A percentile compares a stretch with the other conserved stretches of the same genome.
phyloP scores from a whole-genome alignment of 2,329 filamentous ascomycete genomes.

The Lizonia empirigonia region DNA sequence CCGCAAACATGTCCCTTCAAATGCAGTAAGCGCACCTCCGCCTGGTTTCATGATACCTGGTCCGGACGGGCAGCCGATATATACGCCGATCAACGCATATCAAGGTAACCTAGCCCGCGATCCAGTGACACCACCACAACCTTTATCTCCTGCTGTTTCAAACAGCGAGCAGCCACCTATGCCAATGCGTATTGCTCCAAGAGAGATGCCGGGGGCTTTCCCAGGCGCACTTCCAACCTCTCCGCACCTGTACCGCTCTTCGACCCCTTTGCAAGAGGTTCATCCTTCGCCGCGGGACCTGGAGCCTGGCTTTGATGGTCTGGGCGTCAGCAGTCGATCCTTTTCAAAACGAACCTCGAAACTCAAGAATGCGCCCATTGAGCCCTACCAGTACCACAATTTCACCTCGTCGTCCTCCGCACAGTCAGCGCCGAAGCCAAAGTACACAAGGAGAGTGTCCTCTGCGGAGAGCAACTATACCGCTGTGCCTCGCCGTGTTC shows the following conservation, averaged over 20 bases:
- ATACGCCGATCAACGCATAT: slow-evolving; percentile 52
- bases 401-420: slow-evolving; percentile 35
- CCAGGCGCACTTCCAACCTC: slow-evolving; percentile 46
- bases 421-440: slow-evolving; percentile 34
- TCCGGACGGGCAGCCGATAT: slow-evolving; percentile 55
- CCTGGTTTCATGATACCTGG: slow-evolving; percentile 57
- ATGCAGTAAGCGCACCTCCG: slow-evolving; percentile 28
- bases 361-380: slow-evolving; percentile 39
- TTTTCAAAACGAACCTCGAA: slow-evolving; percentile 31
- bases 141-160: slow-evolving; percentile 52
- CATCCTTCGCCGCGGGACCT: slow-evolving; percentile 29
- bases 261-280: slow-evolving; percentile 22
- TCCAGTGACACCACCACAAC: slow-evolving; percentile 45
- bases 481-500: slow-evolving; percentile 45
- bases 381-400: slow-evolving; percentile 42
- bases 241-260: slow-evolving; percentile 28
- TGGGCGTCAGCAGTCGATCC: slow-evolving; percentile 22
- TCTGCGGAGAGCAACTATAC: slow-evolving; percentile 35
- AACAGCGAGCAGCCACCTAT: slow-evolving; percentile 28
- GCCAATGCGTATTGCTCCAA: slow-evolving; percentile 15
- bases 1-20: slow-evolving; percentile 37
- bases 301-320: slow-evolving; percentile 20
- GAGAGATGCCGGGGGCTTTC: slow-evolving; percentile 48
- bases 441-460: slow-evolving; percentile 37
- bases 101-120: slow-evolving; percentile 46